Percentiles rank a stretch among this genome's conserved stretches.
These are phyloP conservation scores for Crepidotus variabilis DNA, from an alignment of 768 basidiomycete genomes.

Conservation along the genomic window DNA sequence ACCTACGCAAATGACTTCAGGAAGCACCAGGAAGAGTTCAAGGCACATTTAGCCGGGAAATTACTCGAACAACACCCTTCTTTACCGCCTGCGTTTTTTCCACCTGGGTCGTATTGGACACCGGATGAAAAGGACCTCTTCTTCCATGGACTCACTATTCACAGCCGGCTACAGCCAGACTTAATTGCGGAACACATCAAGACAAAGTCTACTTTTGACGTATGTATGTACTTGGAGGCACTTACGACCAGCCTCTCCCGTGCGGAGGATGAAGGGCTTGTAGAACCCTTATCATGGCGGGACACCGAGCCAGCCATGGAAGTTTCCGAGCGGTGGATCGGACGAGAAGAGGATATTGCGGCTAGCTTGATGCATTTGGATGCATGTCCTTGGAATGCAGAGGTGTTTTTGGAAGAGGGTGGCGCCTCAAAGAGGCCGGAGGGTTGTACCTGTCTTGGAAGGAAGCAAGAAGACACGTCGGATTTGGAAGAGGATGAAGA, in stretches of 20 bases:
- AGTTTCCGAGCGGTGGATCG: constrained; percentile 47
- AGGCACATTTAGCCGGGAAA: constrained; percentile 14
- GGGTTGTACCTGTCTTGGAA: constrained; percentile 3
- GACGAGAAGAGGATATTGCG: constrained; percentile 44
- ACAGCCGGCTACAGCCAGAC: constrained; percentile 75
- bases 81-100: constrained; percentile 30
- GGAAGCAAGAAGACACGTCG: not conserved
- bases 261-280: not conserved
- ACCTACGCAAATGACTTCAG: constrained; percentile 9
- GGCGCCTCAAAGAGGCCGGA: not conserved
- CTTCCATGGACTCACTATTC: constrained; percentile 62
- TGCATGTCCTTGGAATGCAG: constrained; percentile 14
- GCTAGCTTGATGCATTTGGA: constrained; percentile 8
- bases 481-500: not conserved
- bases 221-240: constrained; percentile 60
- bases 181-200: constrained; percentile 66
- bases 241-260: constrained; percentile 33
- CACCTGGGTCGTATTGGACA: constrained; percentile 54
- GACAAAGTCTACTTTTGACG: constrained; percentile 64
- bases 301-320: constrained; percentile 40
- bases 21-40: constrained; percentile 9
- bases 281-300: not conserved
- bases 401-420: not conserved
- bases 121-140: constrained; percentile 63
- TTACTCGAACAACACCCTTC: constrained; percentile 12